Conservation (phyloP, 129 eudicot species). For the Cynara cardunculus region DNA sequence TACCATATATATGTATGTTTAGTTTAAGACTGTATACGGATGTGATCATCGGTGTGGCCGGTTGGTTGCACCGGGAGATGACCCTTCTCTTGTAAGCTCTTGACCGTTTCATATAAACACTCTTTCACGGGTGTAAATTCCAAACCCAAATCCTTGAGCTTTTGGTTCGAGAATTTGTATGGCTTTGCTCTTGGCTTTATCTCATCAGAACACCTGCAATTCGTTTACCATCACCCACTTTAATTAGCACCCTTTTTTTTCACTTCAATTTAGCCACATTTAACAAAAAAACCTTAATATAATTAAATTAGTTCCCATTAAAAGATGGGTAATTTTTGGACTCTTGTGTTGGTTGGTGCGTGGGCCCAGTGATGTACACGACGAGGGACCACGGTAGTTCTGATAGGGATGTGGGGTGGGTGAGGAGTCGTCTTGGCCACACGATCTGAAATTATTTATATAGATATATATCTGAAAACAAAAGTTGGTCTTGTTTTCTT, state of each 20-base stretch:
- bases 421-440: conserved; percentile 30
- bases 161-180: conserved; percentile 88
- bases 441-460: not conserved
- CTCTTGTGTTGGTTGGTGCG: conserved; percentile 12
- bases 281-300: no score
- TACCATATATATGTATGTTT: not conserved
- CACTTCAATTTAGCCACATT: not conserved
- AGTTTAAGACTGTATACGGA: conserved; percentile 50
- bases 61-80: conserved; percentile 66
- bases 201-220: conserved; percentile 86
- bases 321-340: not conserved
- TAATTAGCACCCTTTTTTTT: no score
- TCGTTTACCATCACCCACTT: not conserved
- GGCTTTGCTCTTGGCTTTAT: conserved; percentile 80
- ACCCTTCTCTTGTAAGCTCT: conserved; percentile 93
- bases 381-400: conserved; percentile 17
- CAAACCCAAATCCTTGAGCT: conserved; percentile 79
- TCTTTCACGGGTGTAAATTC: conserved; percentile 84
- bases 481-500: not conserved
- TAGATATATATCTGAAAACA: not conserved
- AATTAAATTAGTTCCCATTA: not conserved
- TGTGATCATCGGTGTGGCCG: conserved; percentile 38
- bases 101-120: conserved; percentile 72
- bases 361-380: conserved; percentile 14
- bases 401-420: conserved; percentile 40